Evolutionary conservation across 202 grass and related monocot species (phyloP).

Genomic region (Bolboschoenoplectus hybrid): DNA sequence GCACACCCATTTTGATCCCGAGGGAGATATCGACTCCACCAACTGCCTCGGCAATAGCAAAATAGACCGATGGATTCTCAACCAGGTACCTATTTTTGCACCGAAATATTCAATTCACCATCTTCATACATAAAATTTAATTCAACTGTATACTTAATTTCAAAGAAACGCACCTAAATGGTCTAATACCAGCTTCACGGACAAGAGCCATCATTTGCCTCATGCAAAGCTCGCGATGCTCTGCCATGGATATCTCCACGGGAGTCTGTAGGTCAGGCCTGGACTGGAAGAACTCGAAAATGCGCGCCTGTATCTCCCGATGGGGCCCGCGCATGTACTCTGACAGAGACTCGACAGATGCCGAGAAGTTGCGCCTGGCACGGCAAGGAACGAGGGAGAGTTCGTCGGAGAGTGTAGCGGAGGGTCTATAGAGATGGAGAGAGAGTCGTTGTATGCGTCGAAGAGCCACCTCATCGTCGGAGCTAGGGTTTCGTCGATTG

Average conservation of each 20-base stretch:
- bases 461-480: slow-evolving; percentile 23
- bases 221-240: slow-evolving; percentile 88
- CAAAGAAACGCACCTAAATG: slow-evolving; percentile 50
- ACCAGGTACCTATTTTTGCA: slow-evolving; percentile 42
- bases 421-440: slow-evolving; percentile 64
- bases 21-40: slow-evolving; percentile 89
- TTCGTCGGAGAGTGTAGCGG: background rate
- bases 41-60: slow-evolving; percentile 74
- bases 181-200: slow-evolving; percentile 72
- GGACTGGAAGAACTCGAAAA: slow-evolving; percentile 72
- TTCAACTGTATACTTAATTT: background rate
- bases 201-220: slow-evolving; percentile 80
- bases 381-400: slow-evolving; percentile 48
- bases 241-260: slow-evolving; percentile 65
- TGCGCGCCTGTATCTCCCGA: slow-evolving; percentile 49
- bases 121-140: background rate
- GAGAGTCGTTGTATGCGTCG: slow-evolving; percentile 63
- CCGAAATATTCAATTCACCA: background rate
- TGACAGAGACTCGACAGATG: slow-evolving; percentile 50
- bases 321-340: slow-evolving; percentile 61
- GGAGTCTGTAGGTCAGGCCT: slow-evolving; percentile 84
- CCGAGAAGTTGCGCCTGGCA: slow-evolving; percentile 40
- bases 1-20: slow-evolving; percentile 90
- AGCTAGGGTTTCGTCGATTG: slow-evolving; percentile 35
- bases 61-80: slow-evolving; percentile 64